A percentile compares a stretch with the other conserved stretches of the same genome.
These are phyloP conservation scores for Cadophora sp. DNA, from an alignment of 2,329 filamentous ascomycete genomes.

Conservation along the genomic window DNA sequence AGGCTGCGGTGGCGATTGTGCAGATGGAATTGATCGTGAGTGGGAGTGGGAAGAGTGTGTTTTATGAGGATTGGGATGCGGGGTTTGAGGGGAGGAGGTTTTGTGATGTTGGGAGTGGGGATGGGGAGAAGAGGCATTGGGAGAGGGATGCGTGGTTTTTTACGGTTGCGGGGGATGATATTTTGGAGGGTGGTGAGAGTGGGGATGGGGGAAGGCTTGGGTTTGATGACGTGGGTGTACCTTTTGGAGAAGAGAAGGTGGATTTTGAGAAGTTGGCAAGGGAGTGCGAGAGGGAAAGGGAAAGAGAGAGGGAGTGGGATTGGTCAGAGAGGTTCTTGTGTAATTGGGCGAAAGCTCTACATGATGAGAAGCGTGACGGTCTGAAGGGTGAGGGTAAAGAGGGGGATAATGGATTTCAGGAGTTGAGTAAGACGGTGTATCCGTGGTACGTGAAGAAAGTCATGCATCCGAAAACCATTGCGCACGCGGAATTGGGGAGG, in stretches of 20 bases:
- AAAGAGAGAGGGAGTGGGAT: neutral
- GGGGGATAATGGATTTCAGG: neutral
- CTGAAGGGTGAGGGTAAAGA: neutral
- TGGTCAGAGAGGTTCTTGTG: conserved; percentile 11
- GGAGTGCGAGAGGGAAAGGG: neutral
- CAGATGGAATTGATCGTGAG: conserved; percentile 23
- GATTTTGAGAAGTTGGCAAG: neutral
- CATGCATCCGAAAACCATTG: conserved; percentile 26
- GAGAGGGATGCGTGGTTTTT: conserved; percentile 28
- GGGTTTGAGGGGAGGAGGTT: conserved; percentile 23
- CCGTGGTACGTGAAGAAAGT: conserved; percentile 26
- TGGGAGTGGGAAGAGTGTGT: neutral
- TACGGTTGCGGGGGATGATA: conserved; percentile 22
- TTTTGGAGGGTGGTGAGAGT: conserved; percentile 15
- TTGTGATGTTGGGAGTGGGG: conserved; percentile 22
- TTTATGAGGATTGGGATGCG: conserved; percentile 23
- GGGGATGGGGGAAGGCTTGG: neutral
- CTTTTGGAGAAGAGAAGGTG: neutral
- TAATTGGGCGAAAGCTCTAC: conserved; percentile 15
- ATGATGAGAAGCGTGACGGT: neutral
- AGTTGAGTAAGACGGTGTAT: conserved; percentile 12
- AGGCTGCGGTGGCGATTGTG: conserved; percentile 19
- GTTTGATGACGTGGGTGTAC: neutral
- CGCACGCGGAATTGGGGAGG: conserved; percentile 19
- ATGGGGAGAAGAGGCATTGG: conserved; percentile 1